Percentiles rank a stretch among this genome's conserved stretches.
Evolutionary conservation across 495 filamentous ascomycete genomes (phyloP).

Genomic region (Podospora appendiculata): DNA sequence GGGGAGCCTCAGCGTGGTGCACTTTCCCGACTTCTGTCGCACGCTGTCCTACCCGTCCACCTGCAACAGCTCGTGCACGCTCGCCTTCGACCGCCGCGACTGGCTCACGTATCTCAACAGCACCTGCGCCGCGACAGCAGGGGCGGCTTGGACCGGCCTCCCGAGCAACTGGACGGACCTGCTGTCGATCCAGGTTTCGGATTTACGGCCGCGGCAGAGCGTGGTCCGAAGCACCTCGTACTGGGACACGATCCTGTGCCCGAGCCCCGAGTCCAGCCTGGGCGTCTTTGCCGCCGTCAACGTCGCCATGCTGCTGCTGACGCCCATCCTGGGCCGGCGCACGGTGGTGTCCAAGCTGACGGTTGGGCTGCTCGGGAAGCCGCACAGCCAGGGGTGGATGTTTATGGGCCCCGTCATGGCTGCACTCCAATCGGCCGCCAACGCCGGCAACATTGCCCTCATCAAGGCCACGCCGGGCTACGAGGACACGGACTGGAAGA

Average conservation of each 20-base stretch:
- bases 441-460: neutral
- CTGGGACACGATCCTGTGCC: neutral
- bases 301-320: constrained; percentile 1
- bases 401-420: constrained; percentile 1
- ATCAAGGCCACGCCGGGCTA: neutral
- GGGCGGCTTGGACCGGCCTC: neutral
- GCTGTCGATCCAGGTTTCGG: neutral
- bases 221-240: neutral
- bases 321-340: neutral
- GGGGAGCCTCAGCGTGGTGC: neutral
- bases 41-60: neutral
- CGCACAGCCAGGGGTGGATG: constrained; percentile 1
- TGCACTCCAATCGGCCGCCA: neutral
- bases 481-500: neutral
- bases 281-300: neutral
- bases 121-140: neutral
- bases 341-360: neutral
- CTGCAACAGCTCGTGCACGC: neutral
- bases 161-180: neutral
- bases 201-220: neutral
- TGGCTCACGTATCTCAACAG: neutral
- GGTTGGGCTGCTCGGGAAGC: neutral
- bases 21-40: neutral
- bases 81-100: neutral
- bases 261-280: neutral